These are phyloP conservation scores for Aspergillus nidulans DNA, from an alignment of 495 filamentous ascomycete genomes.

Conservation along the genomic window DNA sequence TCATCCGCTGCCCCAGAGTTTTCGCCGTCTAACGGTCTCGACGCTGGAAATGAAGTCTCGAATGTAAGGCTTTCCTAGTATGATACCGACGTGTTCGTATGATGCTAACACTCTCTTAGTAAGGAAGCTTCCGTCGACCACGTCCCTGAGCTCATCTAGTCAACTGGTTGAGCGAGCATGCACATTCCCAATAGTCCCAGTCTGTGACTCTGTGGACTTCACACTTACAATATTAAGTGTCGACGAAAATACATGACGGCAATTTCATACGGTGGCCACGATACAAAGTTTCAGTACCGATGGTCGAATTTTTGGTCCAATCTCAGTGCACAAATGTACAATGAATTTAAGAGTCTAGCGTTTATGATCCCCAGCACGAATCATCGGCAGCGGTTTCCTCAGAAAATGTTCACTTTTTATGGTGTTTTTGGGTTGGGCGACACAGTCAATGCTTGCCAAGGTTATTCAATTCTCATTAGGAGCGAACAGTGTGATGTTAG, in stretches of 20 bases:
- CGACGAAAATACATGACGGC: slow-evolving; percentile 49
- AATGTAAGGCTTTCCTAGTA: slow-evolving; percentile 41
- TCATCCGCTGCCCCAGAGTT: slow-evolving; percentile 77
- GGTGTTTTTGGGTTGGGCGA: slow-evolving; percentile 48
- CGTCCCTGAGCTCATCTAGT: slow-evolving; percentile 15
- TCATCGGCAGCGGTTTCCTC: slow-evolving; percentile 47
- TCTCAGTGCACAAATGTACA: slow-evolving; percentile 77
- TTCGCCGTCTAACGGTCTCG: slow-evolving; percentile 49
- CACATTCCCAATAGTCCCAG: slow-evolving; percentile 37
- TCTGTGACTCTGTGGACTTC: slow-evolving; percentile 38
- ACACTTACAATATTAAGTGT: slow-evolving; percentile 49
- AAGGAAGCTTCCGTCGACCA: not conserved
- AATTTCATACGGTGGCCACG: slow-evolving; percentile 37
- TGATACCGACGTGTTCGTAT: slow-evolving; percentile 43
- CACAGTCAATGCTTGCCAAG: slow-evolving; percentile 35
- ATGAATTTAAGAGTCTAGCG: slow-evolving; percentile 69
- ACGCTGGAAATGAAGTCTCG: slow-evolving; percentile 31
- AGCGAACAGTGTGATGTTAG: slow-evolving; percentile 34
- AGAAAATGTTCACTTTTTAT: slow-evolving; percentile 57
- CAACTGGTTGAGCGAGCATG: slow-evolving; percentile 44
- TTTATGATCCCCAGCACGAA: slow-evolving; percentile 56
- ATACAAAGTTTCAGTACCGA: slow-evolving; percentile 67
- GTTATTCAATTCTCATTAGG: slow-evolving; percentile 51
- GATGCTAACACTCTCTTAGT: slow-evolving; percentile 11
- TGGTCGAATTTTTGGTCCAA: slow-evolving; percentile 77